Evolutionary conservation across 75 land plant genomes (phyloP).

Genomic region (Picea glauca): DNA sequence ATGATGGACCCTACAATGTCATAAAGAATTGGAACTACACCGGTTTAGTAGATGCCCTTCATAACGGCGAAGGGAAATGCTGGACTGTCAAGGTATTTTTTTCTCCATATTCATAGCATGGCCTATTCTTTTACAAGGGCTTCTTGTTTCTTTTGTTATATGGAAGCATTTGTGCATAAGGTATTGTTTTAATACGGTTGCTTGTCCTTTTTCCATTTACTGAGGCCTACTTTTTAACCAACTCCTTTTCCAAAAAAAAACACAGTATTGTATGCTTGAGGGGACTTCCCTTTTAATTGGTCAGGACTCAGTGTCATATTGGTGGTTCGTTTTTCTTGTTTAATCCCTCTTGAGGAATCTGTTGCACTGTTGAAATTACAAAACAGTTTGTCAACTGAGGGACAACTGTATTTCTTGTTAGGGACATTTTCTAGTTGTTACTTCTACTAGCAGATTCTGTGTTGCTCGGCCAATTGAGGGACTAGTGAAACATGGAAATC

Average conservation of each 20-base stretch:
- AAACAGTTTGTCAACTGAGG: not conserved
- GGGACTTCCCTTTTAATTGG: not conserved
- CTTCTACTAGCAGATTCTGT: too few relatives aligned
- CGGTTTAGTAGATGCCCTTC: constrained; percentile 36
- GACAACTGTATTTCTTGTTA: not conserved
- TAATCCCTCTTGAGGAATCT: not conserved
- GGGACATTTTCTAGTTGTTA: too few relatives aligned
- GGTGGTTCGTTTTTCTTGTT: not conserved
- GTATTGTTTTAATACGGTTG: not conserved
- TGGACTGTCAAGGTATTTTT: constrained; percentile 45
- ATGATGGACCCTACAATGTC: constrained; percentile 55
- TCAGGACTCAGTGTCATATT: not conserved
- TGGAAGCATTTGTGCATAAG: not conserved
- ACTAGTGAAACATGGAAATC: too few relatives aligned
- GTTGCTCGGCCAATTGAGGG: too few relatives aligned
- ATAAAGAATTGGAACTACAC: constrained; percentile 56
- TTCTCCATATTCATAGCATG: not conserved
- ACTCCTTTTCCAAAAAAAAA: too few relatives aligned
- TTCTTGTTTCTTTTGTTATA: not conserved
- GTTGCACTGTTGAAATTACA: not conserved
- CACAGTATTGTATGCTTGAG: not conserved
- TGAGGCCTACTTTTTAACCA: not conserved
- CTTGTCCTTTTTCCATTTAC: not conserved
- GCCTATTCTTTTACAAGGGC: not conserved
- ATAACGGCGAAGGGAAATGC: constrained; percentile 37